phyloP scores from a whole-genome alignment of 768 basidiomycete species.

The Mycena rebaudengoi region DNA sequence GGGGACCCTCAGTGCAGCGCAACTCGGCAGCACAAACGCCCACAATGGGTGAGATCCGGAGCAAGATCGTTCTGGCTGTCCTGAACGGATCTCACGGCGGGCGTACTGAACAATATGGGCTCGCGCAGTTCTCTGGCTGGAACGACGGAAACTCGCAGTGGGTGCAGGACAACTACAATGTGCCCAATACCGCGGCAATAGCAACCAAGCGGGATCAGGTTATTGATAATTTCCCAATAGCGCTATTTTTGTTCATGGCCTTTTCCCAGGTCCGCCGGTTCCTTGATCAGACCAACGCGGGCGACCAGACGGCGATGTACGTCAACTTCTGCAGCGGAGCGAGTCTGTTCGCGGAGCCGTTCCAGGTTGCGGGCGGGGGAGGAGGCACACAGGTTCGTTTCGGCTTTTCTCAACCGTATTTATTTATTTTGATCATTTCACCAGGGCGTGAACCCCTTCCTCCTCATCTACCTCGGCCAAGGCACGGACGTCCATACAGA shows the following conservation, averaged over 20 bases:
- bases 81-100: slow-evolving; percentile 8
- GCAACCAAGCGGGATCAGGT: slow-evolving; percentile 27
- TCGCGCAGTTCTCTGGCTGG: slow-evolving; percentile 24
- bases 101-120: slow-evolving; percentile 15
- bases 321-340: slow-evolving; percentile 25
- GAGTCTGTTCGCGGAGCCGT: slow-evolving; percentile 9
- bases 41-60: slow-evolving; percentile 9
- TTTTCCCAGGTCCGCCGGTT: slow-evolving; percentile 21
- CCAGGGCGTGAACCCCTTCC: slow-evolving; percentile 23
- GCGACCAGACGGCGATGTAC: slow-evolving; percentile 14
- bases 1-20: slow-evolving; percentile 7
- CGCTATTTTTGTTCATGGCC: background rate
- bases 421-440: background rate
- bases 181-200: slow-evolving; percentile 16
- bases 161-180: slow-evolving; percentile 26
- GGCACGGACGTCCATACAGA: slow-evolving; percentile 20
- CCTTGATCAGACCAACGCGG: slow-evolving; percentile 19
- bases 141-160: slow-evolving; percentile 20
- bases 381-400: slow-evolving; percentile 6
- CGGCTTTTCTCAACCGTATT: background rate
- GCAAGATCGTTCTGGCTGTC: slow-evolving; percentile 20
- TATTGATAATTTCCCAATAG: background rate
- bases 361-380: slow-evolving; percentile 15
- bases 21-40: slow-evolving; percentile 1
- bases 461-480: slow-evolving; percentile 22